Evolutionary conservation across 2,329 filamentous ascomycete species (phyloP).

Genomic region (Aureobasidium uvarum): DNA sequence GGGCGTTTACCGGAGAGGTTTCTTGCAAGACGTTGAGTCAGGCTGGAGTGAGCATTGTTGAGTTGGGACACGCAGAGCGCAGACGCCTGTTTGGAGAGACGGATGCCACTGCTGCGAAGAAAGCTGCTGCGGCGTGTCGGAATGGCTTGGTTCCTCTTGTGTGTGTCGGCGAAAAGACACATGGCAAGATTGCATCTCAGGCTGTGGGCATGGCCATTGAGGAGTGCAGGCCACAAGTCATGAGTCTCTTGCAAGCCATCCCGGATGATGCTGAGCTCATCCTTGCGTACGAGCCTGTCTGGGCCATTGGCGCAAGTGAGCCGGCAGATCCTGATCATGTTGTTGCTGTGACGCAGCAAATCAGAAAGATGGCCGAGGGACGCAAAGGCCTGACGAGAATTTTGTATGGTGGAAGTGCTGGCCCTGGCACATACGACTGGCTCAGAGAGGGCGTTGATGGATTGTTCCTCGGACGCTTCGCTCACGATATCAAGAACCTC

Average conservation of each 20-base stretch:
- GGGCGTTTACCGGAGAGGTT: conserved; percentile 76
- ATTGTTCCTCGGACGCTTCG: conserved; percentile 77
- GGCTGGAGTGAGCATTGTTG: conserved; percentile 69
- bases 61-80: conserved; percentile 79
- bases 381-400: conserved; percentile 63
- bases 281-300: conserved; percentile 83
- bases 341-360: conserved; percentile 63
- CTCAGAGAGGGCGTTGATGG: conserved; percentile 72
- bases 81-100: conserved; percentile 70
- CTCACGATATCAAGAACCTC: conserved; percentile 71
- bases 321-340: conserved; percentile 74
- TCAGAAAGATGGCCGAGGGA: conserved; percentile 56
- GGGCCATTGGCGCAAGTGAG: conserved; percentile 75
- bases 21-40: conserved; percentile 66
- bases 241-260: conserved; percentile 60
- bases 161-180: conserved; percentile 71
- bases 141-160: conserved; percentile 74
- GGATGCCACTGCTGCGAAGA: conserved; percentile 64
- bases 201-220: conserved; percentile 59
- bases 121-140: conserved; percentile 65
- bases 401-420: conserved; percentile 79
- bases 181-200: conserved; percentile 45
- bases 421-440: conserved; percentile 69
- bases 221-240: conserved; percentile 66
- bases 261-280: conserved; percentile 65